Evolutionary conservation across 345 rosid genomes (phyloP).

Genomic region (thale cress (Arabidopsis thaliana)): TAIR10.1 NC_003075.7:17193001-17193500

Average conservation of each 20-base stretch:
- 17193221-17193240: neutral
- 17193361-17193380: constrained; percentile 54
- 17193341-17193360: constrained; percentile 48
- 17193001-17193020: no score
- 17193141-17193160: no score
- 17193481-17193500: constrained; percentile 12
- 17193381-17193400: constrained; percentile 53
- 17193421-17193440: constrained; percentile 45
- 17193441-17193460: constrained; percentile 34
- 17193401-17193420: constrained; percentile 56
- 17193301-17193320: constrained; percentile 4
- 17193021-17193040: no score
- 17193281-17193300: constrained; percentile 2
- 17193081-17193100: no score
- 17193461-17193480: constrained; percentile 4
- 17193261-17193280: neutral
- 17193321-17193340: neutral
- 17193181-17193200: neutral
- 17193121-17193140: no score
- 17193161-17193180: no score
- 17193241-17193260: constrained; percentile 22
- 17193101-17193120: no score
- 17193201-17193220: neutral
- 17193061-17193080: no score
- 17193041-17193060: no score